A percentile compares a stretch with the other conserved stretches of the same genome.
Evolutionary conservation across 1,284 basidiomycete genomes (phyloP).

Genomic region (Melampsora allii-populina): DNA sequence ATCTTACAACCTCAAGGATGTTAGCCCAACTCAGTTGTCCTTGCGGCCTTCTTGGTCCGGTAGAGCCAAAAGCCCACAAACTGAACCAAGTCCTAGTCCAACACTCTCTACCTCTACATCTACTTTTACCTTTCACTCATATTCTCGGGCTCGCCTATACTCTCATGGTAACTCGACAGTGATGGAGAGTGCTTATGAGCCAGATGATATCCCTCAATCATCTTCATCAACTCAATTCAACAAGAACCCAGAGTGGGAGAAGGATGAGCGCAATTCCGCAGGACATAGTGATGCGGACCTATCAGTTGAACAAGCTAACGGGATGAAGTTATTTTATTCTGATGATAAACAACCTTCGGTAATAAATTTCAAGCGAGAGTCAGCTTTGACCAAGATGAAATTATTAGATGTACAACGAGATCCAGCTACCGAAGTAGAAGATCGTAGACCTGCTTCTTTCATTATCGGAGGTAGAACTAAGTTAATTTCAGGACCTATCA

Average conservation of each 20-base stretch:
- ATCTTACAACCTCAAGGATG: neutral
- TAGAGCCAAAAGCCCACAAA: neutral
- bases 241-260: neutral
- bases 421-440: neutral
- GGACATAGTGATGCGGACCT: neutral
- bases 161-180: neutral
- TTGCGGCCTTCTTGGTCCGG: neutral
- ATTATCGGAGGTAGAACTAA: neutral
- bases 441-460: neutral
- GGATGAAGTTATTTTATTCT: neutral
- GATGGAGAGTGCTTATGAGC: neutral
- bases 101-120: neutral
- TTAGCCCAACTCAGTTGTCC: neutral
- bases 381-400: neutral
- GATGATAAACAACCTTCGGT: neutral
- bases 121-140: neutral
- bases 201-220: neutral
- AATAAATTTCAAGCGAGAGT: neutral
- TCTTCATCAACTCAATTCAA: neutral
- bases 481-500: neutral
- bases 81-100: neutral
- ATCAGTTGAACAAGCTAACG: neutral
- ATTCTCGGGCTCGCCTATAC: neutral
- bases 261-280: neutral
- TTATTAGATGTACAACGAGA: constrained; percentile 1